Base-by-base conservation (phyloP, 1,284 basidiomycete genomes). In the Naganishia sp. region DNA sequence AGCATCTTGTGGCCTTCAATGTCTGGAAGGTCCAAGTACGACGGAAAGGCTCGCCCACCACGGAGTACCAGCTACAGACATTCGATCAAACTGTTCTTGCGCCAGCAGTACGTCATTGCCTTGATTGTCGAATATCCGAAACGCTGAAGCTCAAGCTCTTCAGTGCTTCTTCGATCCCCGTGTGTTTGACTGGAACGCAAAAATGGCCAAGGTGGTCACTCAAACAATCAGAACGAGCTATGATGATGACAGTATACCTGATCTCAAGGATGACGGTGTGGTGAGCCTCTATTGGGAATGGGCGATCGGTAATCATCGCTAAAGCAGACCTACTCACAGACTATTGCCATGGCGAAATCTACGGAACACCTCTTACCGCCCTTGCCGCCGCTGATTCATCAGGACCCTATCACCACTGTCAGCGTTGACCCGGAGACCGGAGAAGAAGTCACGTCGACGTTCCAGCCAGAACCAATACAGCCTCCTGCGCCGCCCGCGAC, bases 31-130 rank as follows among this genome's bases (percentile, higher is more conserved):
- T 98, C 72, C 85, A 88, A 42, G 89, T 94, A 13, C 84, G 94
- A 28, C 82, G 86, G 64, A 90, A 94, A 1, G 86, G 86, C 33
- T 84, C 86, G 67, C 81, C 87, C 18, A 90, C 93, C 2, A 85
- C 89, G 74, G 97, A 97, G 78, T 99, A 94, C 77, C 87, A 87
- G 28, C 82, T 98, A 64, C 86, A 93, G 36, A 89, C 90, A 5
- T 99, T 98, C 75, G 96, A 99, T 76, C 96, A 99, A 81, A 88
- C 92, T 65, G 94, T 98, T 66, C 82, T 99, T 44, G 93, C 94
- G 0, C 92, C 95, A 1, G 92, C 97, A 87, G 92, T 92, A 74
- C 69, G 83, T 78, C 21, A 7, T 28, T 28, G 36, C 21, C 10
- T 18, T 43, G 23, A 21, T 2, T 11, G 23, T 43, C 16, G 63